Evolutionary conservation across 192 early-diverging fungal species (phyloP).

Genomic region (Backusella liffmaniae): DNA sequence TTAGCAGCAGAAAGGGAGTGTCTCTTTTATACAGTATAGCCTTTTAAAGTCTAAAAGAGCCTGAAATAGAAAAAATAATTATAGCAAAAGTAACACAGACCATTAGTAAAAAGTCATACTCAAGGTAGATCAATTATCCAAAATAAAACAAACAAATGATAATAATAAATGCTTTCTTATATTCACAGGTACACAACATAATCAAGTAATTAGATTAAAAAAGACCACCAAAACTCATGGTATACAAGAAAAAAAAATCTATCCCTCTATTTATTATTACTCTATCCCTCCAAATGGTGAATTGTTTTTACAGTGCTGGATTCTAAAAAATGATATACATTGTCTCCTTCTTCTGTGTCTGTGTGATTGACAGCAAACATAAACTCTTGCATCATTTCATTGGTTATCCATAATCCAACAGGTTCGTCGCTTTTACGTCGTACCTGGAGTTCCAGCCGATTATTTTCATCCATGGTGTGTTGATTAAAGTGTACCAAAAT

Average conservation of each 20-base stretch:
- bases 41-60: neutral
- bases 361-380: conserved; percentile 11
- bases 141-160: neutral
- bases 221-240: neutral
- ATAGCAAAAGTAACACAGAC: neutral
- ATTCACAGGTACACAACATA: neutral
- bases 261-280: neutral
- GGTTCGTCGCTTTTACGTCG: neutral
- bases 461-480: conserved; percentile 8
- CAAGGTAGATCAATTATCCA: neutral
- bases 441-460: conserved; percentile 9
- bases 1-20: neutral
- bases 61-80: conserved; percentile 2
- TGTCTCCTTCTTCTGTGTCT: conserved; percentile 8
- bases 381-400: conserved; percentile 15
- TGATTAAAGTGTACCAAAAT: conserved; percentile 5
- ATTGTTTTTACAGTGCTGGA: conserved; percentile 7
- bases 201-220: neutral
- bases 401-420: conserved; percentile 4
- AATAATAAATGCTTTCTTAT: neutral
- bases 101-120: neutral
- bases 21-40: neutral
- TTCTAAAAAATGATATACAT: conserved; percentile 7
- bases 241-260: neutral
- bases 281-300: neutral